Evolutionary conservation across 306 rosid species (phyloP).

Genomic region (Herpetospermum pedunculosum): DNA sequence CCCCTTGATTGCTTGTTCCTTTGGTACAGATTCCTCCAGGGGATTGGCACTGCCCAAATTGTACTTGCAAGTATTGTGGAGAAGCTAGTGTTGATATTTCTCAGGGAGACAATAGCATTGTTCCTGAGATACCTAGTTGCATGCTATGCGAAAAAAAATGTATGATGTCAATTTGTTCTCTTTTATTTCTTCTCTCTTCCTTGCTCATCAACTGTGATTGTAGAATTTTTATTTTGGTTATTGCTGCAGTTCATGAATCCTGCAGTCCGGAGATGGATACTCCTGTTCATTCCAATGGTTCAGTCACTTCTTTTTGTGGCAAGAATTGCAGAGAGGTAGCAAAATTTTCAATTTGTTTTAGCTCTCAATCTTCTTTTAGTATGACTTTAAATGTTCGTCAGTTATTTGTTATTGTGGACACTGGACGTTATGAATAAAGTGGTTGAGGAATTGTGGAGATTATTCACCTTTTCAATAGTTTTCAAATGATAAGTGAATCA

Average conservation of each 20-base stretch:
- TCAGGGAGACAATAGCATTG: constrained; percentile 27
- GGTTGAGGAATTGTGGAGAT: not conserved
- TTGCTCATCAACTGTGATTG: not conserved
- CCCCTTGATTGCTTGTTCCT: not conserved
- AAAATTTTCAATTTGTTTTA: not conserved
- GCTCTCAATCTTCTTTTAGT: not conserved
- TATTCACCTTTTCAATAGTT: not conserved
- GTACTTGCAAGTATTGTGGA: constrained; percentile 83
- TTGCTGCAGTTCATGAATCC: constrained; percentile 46
- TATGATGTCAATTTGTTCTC: constrained; percentile 25
- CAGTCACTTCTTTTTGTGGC: constrained; percentile 49
- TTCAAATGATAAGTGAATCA: not conserved
- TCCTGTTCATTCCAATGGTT: constrained; percentile 21
- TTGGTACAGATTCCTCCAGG: constrained; percentile 67
- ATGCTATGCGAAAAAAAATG: constrained; percentile 85
- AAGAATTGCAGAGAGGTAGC: constrained; percentile 84
- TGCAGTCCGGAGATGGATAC: constrained; percentile 44
- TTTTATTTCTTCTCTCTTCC: constrained; percentile 8
- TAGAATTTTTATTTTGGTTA: constrained; percentile 17
- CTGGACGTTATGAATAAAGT: not conserved
- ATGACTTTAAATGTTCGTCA: not conserved
- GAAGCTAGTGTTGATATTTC: constrained; percentile 27
- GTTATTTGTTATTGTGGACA: not conserved
- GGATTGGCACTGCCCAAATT: constrained; percentile 95
- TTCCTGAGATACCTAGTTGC: constrained; percentile 35